Percentiles rank a stretch among this genome's conserved stretches.
Evolutionary conservation across 2,329 filamentous ascomycete species (phyloP).

Genomic region (Colletotrichum scovillei): DNA sequence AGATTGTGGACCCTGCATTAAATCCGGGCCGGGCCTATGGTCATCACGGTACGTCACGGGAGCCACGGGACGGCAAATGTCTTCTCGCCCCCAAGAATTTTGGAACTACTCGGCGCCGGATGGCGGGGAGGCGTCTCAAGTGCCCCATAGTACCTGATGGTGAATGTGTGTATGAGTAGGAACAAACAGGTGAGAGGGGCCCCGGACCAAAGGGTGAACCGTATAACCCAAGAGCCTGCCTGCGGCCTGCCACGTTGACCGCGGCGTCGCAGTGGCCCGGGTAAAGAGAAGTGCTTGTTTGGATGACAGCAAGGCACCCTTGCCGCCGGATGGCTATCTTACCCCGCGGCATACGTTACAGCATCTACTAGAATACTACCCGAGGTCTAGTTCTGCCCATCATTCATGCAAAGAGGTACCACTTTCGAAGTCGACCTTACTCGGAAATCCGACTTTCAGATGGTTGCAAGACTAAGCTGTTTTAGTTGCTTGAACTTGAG

Average conservation of each 20-base stretch:
- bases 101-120: not conserved
- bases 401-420: not conserved
- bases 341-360: slow-evolving; percentile 25
- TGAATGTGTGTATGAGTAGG: no score
- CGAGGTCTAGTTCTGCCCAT: slow-evolving; percentile 8
- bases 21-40: not conserved
- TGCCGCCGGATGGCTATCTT: slow-evolving; percentile 16
- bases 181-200: not conserved
- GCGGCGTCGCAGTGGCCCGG: slow-evolving; percentile 2
- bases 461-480: not conserved
- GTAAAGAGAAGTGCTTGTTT: slow-evolving; percentile 1
- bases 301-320: slow-evolving; percentile 31
- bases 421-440: not conserved
- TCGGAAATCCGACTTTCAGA: not conserved
- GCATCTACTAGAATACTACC: slow-evolving; percentile 10
- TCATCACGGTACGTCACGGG: no score
- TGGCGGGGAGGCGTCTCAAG: not conserved
- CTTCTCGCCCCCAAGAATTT: not conserved
- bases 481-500: not conserved
- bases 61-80: not conserved
- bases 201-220: not conserved
- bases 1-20: not conserved
- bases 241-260: not conserved
- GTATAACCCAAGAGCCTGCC: not conserved
- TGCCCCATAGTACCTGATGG: no score